Conservation (phyloP, 2,329 filamentous ascomycete genomes). For the Fonsecaea nubica region DNA sequence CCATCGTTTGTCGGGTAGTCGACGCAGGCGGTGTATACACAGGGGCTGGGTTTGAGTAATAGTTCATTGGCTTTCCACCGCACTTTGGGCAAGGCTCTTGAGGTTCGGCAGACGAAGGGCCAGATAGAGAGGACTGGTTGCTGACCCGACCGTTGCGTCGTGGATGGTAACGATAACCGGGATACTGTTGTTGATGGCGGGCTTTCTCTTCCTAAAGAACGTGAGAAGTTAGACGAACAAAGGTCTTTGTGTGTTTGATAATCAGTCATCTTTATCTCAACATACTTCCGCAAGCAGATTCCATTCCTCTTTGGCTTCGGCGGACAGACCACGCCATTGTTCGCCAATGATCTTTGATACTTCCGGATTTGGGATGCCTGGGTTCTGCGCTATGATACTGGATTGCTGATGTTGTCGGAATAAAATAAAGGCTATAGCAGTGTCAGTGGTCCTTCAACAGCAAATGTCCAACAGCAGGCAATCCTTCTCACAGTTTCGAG, state of each 20-base stretch:
- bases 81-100: slow-evolving; percentile 40
- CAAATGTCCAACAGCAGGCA: slow-evolving; percentile 21
- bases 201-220: slow-evolving; percentile 77
- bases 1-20: slow-evolving; percentile 45
- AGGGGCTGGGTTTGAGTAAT: slow-evolving; percentile 44
- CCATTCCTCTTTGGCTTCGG: slow-evolving; percentile 82
- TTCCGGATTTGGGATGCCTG: slow-evolving; percentile 90
- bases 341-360: slow-evolving; percentile 97
- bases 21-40: slow-evolving; percentile 52
- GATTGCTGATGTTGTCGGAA: slow-evolving; percentile 94
- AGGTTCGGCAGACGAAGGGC: slow-evolving; percentile 29
- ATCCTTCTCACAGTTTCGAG: slow-evolving; percentile 69
- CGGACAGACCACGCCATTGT: slow-evolving; percentile 81
- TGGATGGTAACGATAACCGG: slow-evolving; percentile 92
- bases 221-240: slow-evolving; percentile 32
- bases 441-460: slow-evolving; percentile 26
- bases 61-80: slow-evolving; percentile 58
- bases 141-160: slow-evolving; percentile 60
- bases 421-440: slow-evolving; percentile 85
- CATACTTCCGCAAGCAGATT: slow-evolving; percentile 81
- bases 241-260: slow-evolving; percentile 30
- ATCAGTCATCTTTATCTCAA: slow-evolving; percentile 18
- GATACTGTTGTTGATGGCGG: slow-evolving; percentile 86
- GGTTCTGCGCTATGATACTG: slow-evolving; percentile 78
- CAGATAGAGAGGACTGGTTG: slow-evolving; percentile 38